Evolutionary conservation across 2,329 filamentous ascomycete genomes (phyloP), one percentile per base, ranked within the genome.

Genomic region (Stagonosporopsis cucurbitacearum): DNA sequence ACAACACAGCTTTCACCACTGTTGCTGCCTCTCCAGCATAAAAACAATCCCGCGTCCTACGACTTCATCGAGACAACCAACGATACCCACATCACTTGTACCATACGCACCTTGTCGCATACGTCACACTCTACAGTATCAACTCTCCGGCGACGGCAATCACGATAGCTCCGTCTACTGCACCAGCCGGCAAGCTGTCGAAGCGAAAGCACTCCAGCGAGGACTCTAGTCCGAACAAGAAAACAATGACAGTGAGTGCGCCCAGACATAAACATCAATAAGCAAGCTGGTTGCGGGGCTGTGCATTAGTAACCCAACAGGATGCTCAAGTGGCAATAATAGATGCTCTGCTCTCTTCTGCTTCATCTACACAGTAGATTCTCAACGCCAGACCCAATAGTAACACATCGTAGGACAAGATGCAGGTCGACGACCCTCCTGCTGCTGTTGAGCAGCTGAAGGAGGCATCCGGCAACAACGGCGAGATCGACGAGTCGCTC

Each of bases 401-500:
- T 59, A 50, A 66, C 53, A 62, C 35, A 35, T 32, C 54, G 26
- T 59, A 84, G 79, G 82, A 83, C 77, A 84, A 81, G 61, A 88
- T 88, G 85, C 82, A 88, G 69, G 78, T 87, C 67, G 85, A 87
- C 70, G 82, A 79, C 64, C 81, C 83, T 60, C 78, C 82, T 61
- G 80, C 82, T 64, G 83, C 82, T 45, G 80, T 84, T 57, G 82
- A 86, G 75, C 80, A 84, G 78, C 81, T 86, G 66, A 86, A 86
- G 69, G 72, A 79, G 55, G 73, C 72, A 56, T 64, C 66, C 22
- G 63, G 63, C 57, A 59, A 50, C 53, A 80, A 84, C 67, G 84
- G 84, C 65, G 86, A 88, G 66, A 88, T 88, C 66, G 86, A 88
- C 67, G 86, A 88, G 75, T 87, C 85, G 36, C 77, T 88, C 51